Evolutionary conservation across 306 rosid species (phyloP), one percentile per base, ranked within the genome.

Genomic region (Abrus pulchellus): DNA sequence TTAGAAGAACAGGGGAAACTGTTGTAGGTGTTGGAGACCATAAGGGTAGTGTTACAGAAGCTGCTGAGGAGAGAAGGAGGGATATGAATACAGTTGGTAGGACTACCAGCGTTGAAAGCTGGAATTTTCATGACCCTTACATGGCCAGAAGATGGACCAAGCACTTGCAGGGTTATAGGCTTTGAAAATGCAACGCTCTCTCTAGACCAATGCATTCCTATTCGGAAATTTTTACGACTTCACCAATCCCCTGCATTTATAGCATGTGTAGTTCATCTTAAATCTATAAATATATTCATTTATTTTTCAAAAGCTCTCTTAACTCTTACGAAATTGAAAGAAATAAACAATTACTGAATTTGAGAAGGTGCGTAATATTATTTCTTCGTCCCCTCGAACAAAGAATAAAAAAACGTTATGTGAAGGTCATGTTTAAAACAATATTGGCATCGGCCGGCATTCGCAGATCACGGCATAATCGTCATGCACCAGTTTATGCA

Each of bases 61-160:
- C 32, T 60, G 84, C 28, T 29, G 85, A 63, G 48, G 89, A 84
- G 67, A 61, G 44, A 5, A 83, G n/a, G 64, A 85, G 83, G 47
- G 90, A 84, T 75, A 65, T 81, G 47, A 82, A 75, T 80, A 44
- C 68, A 69, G 82, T 85, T 43, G 85, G 92, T 68, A 90, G 97
- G 83, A 86, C 76, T 47, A 91, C 97, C 80, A 89, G 79, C 68
- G 97, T 86, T 77, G 98, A 93, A 70, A 81, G 91, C 70, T 91
- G 97, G 94, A 96, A 95, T 74, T 93, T 89, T 82, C 99, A 93
- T 78, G 97, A 91, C 56, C 97, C 97, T 68, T 91, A 89, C 77
- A 88, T 93, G 98, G 98, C 99, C 38, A 89, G 99, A 92, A 90
- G 99, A 86, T 95, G 98, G 99, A 96, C 98, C 47, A 95, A 90